phyloP scores from a whole-genome alignment of 495 filamentous ascomycete genomes.

The Podospora tetraspora region DNA sequence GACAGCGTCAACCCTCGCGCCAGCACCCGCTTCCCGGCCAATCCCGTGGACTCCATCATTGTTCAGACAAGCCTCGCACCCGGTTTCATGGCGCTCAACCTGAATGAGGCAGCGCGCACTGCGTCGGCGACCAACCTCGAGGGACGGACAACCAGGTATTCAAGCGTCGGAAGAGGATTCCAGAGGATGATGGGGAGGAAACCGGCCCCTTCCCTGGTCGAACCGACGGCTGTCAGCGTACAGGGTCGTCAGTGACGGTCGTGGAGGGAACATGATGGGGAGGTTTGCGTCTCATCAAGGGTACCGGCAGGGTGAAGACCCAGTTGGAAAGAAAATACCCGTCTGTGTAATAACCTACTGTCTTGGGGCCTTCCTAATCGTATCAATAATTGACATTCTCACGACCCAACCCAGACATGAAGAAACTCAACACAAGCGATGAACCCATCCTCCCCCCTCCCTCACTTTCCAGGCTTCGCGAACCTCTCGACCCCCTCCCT shows the following conservation, averaged over 20 bases:
- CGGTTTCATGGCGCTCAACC: background rate
- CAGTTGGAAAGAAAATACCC: background rate
- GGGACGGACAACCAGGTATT: background rate
- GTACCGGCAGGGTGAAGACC: background rate
- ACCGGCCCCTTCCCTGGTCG: background rate
- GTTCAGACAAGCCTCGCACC: background rate
- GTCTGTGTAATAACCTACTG: background rate
- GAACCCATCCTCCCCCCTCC: background rate
- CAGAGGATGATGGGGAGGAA: background rate
- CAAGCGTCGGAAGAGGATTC: background rate
- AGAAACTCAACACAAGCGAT: background rate
- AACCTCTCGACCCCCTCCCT: constrained; percentile 19
- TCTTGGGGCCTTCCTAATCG: background rate
- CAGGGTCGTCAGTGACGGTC: too few species aligned
- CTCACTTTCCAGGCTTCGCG: constrained; percentile 5
- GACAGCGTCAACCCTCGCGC: background rate
- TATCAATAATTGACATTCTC: background rate
- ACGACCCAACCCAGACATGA: background rate
- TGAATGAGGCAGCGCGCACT: background rate
- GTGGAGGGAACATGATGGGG: background rate
- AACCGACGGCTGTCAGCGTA: too few species aligned
- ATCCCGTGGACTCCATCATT: background rate
- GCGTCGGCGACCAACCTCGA: too few species aligned
- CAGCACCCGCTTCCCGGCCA: background rate
- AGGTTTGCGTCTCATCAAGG: background rate